Conservation (phyloP, 163 green algal species). For the Picocystis sp. region DNA sequence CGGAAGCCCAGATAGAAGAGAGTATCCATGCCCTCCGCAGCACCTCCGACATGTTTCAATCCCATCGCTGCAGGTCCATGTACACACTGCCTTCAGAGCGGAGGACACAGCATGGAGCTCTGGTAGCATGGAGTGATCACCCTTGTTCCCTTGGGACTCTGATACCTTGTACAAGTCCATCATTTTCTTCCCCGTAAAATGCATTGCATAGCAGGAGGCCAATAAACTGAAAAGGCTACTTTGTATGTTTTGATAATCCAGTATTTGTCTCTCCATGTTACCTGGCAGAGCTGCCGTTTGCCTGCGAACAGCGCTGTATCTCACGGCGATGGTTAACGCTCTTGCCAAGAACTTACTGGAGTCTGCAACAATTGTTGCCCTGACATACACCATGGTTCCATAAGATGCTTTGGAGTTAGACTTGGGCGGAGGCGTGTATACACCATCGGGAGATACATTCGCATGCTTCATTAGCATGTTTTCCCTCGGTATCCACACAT, state of each 20-base stretch:
- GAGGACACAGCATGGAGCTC: conserved; percentile 77
- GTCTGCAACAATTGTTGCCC: conserved; percentile 56
- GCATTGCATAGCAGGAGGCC: conserved; percentile 63
- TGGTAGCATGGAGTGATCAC: conserved; percentile 59
- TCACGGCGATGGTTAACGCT: conserved; percentile 51
- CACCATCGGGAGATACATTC: conserved; percentile 54
- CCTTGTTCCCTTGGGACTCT: conserved; percentile 24
- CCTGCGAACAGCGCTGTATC: conserved; percentile 64
- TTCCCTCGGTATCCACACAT: conserved; percentile 26
- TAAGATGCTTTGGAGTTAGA: conserved; percentile 77
- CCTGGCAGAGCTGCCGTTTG: conserved; percentile 48
- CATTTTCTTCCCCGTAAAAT: conserved; percentile 73
- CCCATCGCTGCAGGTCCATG: conserved; percentile 42
- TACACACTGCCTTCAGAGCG: conserved; percentile 71
- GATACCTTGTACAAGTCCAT: conserved; percentile 45
- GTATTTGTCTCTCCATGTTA: conserved; percentile 57
- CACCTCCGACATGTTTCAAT: conserved; percentile 41
- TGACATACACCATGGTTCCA: conserved; percentile 62
- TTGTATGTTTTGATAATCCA: conserved; percentile 89
- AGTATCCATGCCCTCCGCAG: conserved; percentile 79
- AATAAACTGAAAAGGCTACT: conserved; percentile 71
- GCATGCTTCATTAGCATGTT: conserved; percentile 69
- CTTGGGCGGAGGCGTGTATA: conserved; percentile 59
- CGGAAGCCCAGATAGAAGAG: conserved; percentile 56
- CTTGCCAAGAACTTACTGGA: conserved; percentile 30